Conservation (phyloP, 371 early-diverging fungal genomes). For the Rhizopus arrhizus region DNA sequence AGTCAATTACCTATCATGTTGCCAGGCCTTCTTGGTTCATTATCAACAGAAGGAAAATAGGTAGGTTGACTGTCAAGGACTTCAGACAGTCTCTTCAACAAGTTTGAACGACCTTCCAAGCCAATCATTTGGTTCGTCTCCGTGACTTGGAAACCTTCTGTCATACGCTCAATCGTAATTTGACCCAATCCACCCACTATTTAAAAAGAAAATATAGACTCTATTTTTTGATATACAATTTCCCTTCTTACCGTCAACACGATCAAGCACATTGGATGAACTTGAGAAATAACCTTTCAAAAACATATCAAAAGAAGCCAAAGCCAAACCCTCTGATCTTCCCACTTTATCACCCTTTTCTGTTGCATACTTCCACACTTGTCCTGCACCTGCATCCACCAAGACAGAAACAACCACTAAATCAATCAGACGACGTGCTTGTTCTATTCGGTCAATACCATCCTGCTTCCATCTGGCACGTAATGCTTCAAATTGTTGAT, state of each 20-base stretch:
- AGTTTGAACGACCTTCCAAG: conserved; percentile 72
- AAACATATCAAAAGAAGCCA: conserved; percentile 91
- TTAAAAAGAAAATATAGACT: neutral
- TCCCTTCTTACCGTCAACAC: conserved; percentile 68
- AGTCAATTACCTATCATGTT: conserved; percentile 68
- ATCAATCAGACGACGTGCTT: conserved; percentile 76
- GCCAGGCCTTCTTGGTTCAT: conserved; percentile 71
- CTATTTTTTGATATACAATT: neutral
- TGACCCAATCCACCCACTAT: conserved; percentile 58
- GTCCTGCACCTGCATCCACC: conserved; percentile 93
- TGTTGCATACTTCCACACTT: conserved; percentile 73
- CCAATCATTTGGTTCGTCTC: conserved; percentile 82
- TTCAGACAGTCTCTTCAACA: conserved; percentile 71
- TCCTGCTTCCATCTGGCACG: conserved; percentile 29
- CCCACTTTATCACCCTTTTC: conserved; percentile 41
- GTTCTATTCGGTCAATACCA: conserved; percentile 54
- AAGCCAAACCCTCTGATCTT: conserved; percentile 87
- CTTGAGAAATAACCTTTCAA: conserved; percentile 76
- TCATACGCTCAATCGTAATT: conserved; percentile 64
- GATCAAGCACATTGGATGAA: conserved; percentile 49
- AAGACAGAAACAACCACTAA: conserved; percentile 88
- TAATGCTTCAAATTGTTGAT: conserved; percentile 56
- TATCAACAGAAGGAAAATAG: conserved; percentile 59
- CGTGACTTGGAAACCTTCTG: conserved; percentile 79
- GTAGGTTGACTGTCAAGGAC: conserved; percentile 56